These are phyloP conservation scores for Melocanna baccifera DNA, from an alignment of 176 grass and related monocot genomes.

Conservation along the genomic window DNA sequence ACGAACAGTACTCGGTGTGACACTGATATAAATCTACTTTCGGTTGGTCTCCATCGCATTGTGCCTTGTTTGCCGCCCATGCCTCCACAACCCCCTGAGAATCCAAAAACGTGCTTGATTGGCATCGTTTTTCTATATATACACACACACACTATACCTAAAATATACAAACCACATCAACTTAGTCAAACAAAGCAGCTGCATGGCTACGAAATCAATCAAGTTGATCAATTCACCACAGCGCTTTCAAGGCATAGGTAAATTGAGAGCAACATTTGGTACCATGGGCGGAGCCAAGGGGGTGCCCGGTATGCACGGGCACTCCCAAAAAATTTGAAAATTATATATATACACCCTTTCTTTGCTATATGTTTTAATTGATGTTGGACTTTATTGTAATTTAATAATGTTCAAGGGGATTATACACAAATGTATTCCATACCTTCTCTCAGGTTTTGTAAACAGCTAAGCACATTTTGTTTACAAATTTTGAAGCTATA, in stretches of 20 bases:
- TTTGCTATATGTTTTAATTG: no score
- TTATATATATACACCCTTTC: no score
- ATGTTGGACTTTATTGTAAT: no score
- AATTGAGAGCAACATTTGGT: background rate
- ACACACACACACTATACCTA: background rate
- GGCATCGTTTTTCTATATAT: background rate
- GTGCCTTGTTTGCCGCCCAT: background rate
- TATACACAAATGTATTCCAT: no score
- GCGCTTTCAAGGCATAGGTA: slow-evolving; percentile 7
- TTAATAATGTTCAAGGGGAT: no score
- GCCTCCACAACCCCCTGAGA: background rate
- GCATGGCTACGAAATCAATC: background rate
- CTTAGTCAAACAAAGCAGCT: slow-evolving; percentile 35
- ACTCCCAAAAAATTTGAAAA: no score
- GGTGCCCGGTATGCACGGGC: no score
- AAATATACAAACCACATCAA: background rate
- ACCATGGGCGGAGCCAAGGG: no score
- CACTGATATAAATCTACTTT: background rate
- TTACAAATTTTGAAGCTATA: no score
- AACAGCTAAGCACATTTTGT: no score
- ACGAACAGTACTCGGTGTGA: background rate
- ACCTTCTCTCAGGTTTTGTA: no score
- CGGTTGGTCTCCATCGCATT: background rate
- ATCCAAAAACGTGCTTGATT: slow-evolving; percentile 6
- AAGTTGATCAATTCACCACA: background rate